Evolutionary conservation across 371 early-diverging fungal species (phyloP).

Genomic region (Funneliformis caledonium): DNA sequence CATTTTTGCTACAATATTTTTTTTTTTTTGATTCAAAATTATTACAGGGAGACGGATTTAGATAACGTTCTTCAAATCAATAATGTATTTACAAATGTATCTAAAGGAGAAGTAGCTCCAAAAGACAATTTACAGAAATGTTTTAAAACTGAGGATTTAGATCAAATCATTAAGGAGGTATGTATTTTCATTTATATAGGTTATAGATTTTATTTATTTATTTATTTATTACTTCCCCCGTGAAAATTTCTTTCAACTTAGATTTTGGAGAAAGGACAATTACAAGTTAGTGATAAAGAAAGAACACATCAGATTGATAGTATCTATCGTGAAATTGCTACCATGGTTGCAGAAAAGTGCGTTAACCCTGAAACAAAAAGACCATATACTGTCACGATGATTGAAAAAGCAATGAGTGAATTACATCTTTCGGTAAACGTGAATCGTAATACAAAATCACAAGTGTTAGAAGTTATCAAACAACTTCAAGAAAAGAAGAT

Average conservation of each 20-base stretch:
- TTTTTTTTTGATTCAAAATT: not conserved
- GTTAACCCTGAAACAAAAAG: slow-evolving; percentile 94
- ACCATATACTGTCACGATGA: slow-evolving; percentile 95
- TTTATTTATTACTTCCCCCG: not conserved
- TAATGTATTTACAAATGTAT: slow-evolving; percentile 92
- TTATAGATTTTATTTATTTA: not conserved
- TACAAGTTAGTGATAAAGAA: slow-evolving; percentile 96
- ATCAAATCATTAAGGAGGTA: slow-evolving; percentile 86
- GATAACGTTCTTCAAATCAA: slow-evolving; percentile 96
- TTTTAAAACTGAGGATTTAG: slow-evolving; percentile 86
- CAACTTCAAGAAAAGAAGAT: slow-evolving; percentile 85
- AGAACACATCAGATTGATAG: slow-evolving; percentile 83
- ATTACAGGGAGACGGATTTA: slow-evolving; percentile 87
- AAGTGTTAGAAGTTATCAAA: slow-evolving; percentile 85
- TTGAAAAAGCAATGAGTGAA: slow-evolving; percentile 95
- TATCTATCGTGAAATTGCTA: slow-evolving; percentile 89
- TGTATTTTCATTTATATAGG: not conserved
- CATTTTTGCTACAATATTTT: not conserved
- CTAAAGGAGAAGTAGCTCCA: slow-evolving; percentile 94
- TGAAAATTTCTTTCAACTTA: slow-evolving; percentile 41
- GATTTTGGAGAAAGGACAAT: slow-evolving; percentile 94
- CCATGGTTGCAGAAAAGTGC: slow-evolving; percentile 90
- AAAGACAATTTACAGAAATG: slow-evolving; percentile 85
- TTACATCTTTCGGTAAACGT: slow-evolving; percentile 89
- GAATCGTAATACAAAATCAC: slow-evolving; percentile 83